phyloP scores from a whole-genome alignment of 345 rosid species.

The Populus davidiana region DNA sequence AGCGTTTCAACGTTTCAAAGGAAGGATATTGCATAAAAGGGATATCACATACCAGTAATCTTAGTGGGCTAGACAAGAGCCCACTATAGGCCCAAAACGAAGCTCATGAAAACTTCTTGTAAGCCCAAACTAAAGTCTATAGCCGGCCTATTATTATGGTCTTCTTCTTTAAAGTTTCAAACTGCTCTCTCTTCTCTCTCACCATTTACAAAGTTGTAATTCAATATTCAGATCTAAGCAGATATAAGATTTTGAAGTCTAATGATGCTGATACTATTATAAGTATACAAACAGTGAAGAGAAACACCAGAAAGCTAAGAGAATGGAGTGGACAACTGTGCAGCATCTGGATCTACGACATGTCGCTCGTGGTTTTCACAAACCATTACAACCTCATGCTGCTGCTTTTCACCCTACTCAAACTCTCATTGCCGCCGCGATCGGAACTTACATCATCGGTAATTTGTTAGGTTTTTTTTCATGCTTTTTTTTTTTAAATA shows the following conservation, averaged over 20 bases:
- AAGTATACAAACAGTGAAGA: no score
- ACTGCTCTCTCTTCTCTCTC: background rate
- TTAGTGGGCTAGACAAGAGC: no score
- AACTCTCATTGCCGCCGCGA: constrained; percentile 71
- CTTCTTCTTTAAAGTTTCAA: background rate
- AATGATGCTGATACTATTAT: background rate
- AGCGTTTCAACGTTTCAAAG: no score
- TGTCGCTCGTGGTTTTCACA: constrained; percentile 63
- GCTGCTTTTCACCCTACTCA: constrained; percentile 84
- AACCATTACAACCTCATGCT: constrained; percentile 83
- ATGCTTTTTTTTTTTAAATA: background rate
- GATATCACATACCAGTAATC: no score
- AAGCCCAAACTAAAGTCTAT: background rate
- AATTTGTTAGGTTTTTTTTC: background rate
- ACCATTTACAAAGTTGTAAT: background rate
- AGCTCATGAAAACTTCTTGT: background rate
- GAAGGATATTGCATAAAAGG: no score
- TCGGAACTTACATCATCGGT: constrained; percentile 78
- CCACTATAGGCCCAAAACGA: background rate
- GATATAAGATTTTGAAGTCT: no score
- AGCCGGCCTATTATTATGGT: no score
- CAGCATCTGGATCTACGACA: constrained; percentile 96
- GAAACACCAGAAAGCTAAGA: no score
- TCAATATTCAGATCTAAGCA: constrained; percentile 2
- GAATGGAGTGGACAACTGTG: constrained; percentile 96